These are phyloP conservation scores for Ascochyta viciae-villosae DNA, from an alignment of 2,329 filamentous ascomycete genomes.

Conservation along the genomic window DNA sequence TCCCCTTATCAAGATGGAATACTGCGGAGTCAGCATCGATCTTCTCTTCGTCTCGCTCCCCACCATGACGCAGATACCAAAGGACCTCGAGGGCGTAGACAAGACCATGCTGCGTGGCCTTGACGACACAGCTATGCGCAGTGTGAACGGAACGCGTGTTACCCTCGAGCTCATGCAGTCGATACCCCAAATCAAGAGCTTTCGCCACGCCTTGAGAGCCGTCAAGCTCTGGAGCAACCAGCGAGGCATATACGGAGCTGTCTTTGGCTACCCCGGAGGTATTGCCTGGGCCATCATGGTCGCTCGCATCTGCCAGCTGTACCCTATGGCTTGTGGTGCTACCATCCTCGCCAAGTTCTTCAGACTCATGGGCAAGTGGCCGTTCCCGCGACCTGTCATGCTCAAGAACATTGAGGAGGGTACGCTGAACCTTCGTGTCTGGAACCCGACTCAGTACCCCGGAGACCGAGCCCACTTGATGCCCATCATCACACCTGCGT, in stretches of 20 bases:
- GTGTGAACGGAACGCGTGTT: conserved; percentile 91
- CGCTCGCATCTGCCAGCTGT: conserved; percentile 92
- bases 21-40: conserved; percentile 91
- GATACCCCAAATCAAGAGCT: conserved; percentile 88
- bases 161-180: conserved; percentile 89
- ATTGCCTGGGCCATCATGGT: conserved; percentile 99
- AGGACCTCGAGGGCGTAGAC: conserved; percentile 78
- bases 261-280: conserved; percentile 94
- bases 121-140: conserved; percentile 85
- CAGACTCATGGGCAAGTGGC: conserved; percentile 86
- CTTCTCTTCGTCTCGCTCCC: conserved; percentile 68
- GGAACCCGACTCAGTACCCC: conserved; percentile 90
- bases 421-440: conserved; percentile 81
- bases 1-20: conserved; percentile 96
- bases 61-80: conserved; percentile 50
- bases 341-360: conserved; percentile 95
- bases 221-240: conserved; percentile 97
- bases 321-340: conserved; percentile 88
- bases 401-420: conserved; percentile 87
- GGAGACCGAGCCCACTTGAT: conserved; percentile 87
- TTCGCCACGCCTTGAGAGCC: conserved; percentile 85
- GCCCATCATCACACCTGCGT: conserved; percentile 97
- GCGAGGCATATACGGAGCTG: conserved; percentile 92
- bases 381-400: conserved; percentile 91
- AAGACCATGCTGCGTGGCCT: conserved; percentile 84